phyloP scores from a whole-genome alignment of 2,329 filamentous ascomycete species.

The Clarireedia sp. region DNA sequence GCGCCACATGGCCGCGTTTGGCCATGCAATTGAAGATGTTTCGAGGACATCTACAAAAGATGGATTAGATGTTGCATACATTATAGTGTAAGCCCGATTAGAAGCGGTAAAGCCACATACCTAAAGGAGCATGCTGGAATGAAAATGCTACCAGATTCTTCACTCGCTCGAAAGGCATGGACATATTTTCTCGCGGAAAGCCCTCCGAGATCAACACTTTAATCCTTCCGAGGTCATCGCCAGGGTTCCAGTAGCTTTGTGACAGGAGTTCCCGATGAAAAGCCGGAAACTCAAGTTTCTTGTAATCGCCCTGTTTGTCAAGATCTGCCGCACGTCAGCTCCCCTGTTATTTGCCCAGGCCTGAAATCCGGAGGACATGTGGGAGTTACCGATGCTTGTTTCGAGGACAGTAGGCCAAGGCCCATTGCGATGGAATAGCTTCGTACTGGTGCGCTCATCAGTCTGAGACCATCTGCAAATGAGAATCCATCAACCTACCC shows the following conservation, averaged over 20 bases:
- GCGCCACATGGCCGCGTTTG: slow-evolving; percentile 63
- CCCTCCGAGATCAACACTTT: slow-evolving; percentile 71
- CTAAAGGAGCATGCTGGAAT: slow-evolving; percentile 75
- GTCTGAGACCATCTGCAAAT: background rate
- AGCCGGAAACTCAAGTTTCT: slow-evolving; percentile 60
- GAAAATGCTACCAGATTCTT: slow-evolving; percentile 72
- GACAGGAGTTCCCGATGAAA: slow-evolving; percentile 64
- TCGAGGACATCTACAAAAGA: slow-evolving; percentile 58
- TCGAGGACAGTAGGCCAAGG: slow-evolving; percentile 42
- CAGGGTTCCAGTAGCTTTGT: slow-evolving; percentile 63
- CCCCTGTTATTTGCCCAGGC: background rate
- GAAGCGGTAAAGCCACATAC: slow-evolving; percentile 40
- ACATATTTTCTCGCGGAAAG: slow-evolving; percentile 45
- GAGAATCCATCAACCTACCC: slow-evolving; percentile 38
- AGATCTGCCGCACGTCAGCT: slow-evolving; percentile 19
- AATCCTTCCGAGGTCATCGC: slow-evolving; percentile 65
- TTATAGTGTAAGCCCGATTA: background rate
- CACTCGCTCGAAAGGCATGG: slow-evolving; percentile 53
- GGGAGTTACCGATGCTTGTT: slow-evolving; percentile 34
- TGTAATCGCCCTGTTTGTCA: slow-evolving; percentile 42
- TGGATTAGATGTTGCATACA: slow-evolving; percentile 1
- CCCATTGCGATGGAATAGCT: slow-evolving; percentile 42
- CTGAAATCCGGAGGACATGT: slow-evolving; percentile 14
- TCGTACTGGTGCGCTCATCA: slow-evolving; percentile 28
- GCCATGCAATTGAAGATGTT: slow-evolving; percentile 69